phyloP scores from a whole-genome alignment of 352 stramenopile species.

The Halophytophthora polymorphica region DNA sequence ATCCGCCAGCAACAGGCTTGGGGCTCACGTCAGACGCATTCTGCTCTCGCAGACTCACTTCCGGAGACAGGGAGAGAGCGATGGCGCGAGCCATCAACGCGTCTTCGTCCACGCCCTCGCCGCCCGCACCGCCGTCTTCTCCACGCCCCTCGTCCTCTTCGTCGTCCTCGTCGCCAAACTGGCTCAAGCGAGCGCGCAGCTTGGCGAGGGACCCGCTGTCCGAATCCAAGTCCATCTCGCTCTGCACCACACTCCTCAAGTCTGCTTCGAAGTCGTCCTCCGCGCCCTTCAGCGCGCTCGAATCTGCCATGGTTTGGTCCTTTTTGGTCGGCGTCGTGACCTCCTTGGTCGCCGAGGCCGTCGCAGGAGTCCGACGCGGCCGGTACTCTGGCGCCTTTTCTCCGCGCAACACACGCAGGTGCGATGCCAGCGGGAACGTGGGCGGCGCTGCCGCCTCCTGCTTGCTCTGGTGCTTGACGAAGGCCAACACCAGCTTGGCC shows the following conservation, averaged over 20 bases:
- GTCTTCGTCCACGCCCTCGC: constrained; percentile 84
- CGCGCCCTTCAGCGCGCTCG: constrained; percentile 11
- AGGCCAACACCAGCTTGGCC: constrained; percentile 64
- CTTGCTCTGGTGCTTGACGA: constrained; percentile 27
- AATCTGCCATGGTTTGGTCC: constrained; percentile 25
- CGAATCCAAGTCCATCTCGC: constrained; percentile 68
- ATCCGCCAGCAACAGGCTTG: constrained; percentile 9
- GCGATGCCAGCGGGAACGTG: constrained; percentile 54
- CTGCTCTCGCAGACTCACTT: constrained; percentile 73
- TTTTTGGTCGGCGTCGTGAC: constrained; percentile 27
- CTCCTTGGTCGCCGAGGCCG: constrained; percentile 24
- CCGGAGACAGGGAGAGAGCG: constrained; percentile 80
- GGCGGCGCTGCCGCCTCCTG: constrained; percentile 7
- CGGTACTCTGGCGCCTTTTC: constrained; percentile 57
- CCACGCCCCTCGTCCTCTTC: constrained; percentile 47
- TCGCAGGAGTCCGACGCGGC: constrained; percentile 8
- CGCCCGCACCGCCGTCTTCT: constrained; percentile 43
- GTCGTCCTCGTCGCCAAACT: constrained; percentile 60
- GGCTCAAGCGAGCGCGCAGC: constrained; percentile 58
- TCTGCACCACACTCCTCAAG: constrained; percentile 23
- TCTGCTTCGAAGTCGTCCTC: constrained; percentile 33
- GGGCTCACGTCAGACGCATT: constrained; percentile 9
- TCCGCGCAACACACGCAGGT: constrained; percentile 71
- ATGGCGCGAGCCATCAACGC: constrained; percentile 87
- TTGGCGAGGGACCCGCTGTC: constrained; percentile 61